Base-by-base conservation (phyloP, 352 stramenopile genomes). In the Pythium volutum region DNA sequence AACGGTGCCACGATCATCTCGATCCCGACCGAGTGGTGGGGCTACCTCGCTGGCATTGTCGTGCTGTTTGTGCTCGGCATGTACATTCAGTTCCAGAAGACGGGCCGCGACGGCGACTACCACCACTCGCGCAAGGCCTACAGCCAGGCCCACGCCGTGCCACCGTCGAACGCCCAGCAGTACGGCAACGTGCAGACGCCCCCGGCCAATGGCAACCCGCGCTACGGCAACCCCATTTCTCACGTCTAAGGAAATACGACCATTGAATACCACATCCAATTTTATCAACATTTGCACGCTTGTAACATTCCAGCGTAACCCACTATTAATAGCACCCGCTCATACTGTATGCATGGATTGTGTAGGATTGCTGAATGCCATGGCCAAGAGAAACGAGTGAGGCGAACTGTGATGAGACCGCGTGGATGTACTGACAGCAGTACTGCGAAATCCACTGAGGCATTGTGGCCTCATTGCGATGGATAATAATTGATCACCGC, bases 11-110 rank as follows among this genome's bases (percentile, higher is more conserved):
- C 50, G 36, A 43, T 65, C 29, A 74, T 73, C 63, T 43, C 51
- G 12, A 75, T 77, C 34, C 61, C 61, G 18, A n/a, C 3, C 4
- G 65, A 65, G 25, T 81, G 73, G 73, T 81, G 73, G 73, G 73
- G 49, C 9, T 81, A 81, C 59, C 48, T 81, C 9, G 70, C 67
- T 6, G 70, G 48, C 7, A 81, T 64, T 2, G 8, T 71, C 23
- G 48, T 75, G 14, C 36, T 77, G 22, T 77, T 76, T 27, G 11
- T 67, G 31, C 6, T 69, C 2, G 73, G 67, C 22, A 67, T 72
- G 47, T 59, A 55, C 48, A 53, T 81, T 2, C 73, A 81, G 53
- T 76, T 73, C 39, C 46, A 54, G 22, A 74, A 74, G 53, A 81
- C 73, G 3, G 58, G 48, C 15, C 58, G 58, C 25, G 48, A 31